Evolutionary conservation across 1,139 yeast species (phyloP).

Genomic region (Scheffersomyces illinoinensis): DNA sequence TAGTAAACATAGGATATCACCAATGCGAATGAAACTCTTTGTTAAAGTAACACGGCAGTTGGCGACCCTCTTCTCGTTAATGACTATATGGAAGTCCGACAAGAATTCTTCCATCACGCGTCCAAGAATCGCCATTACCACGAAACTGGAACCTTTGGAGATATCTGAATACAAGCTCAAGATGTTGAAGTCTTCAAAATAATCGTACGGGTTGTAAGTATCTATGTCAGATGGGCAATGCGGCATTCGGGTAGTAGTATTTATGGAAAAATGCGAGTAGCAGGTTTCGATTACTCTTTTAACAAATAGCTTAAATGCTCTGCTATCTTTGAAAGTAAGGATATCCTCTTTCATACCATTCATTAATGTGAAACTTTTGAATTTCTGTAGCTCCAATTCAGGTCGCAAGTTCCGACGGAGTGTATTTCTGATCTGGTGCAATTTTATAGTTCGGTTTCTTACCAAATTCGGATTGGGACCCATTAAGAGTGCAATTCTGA

Average conservation of each 20-base stretch:
- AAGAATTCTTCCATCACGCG: slow-evolving; percentile 21
- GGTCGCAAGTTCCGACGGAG: slow-evolving; percentile 14
- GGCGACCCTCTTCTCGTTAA: slow-evolving; percentile 2
- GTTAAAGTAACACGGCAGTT: slow-evolving; percentile 8
- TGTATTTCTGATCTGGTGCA: slow-evolving; percentile 9
- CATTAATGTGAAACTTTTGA: not conserved
- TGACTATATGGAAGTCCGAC: slow-evolving; percentile 4
- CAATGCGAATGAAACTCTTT: slow-evolving; percentile 13
- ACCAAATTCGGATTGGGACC: slow-evolving; percentile 17
- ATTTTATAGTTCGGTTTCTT: slow-evolving; percentile 10
- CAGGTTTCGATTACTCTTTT: not conserved
- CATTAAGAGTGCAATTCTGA: not conserved
- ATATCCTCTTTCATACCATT: not conserved
- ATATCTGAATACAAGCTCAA: slow-evolving; percentile 27
- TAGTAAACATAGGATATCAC: slow-evolving; percentile 5
- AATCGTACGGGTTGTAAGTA: slow-evolving; percentile 2
- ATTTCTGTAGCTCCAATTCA: slow-evolving; percentile 3
- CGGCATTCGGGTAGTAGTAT: not conserved
- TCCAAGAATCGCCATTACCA: slow-evolving; percentile 22
- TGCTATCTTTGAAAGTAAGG: not conserved
- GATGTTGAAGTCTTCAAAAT: slow-evolving; percentile 29
- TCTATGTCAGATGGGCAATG: not conserved
- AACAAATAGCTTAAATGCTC: not conserved
- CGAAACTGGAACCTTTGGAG: slow-evolving; percentile 23
- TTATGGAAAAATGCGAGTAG: not conserved